Evolutionary conservation across 768 basidiomycete species (phyloP), one percentile per base, ranked within the genome.

Genomic region (Naganishia friedmannii): DNA sequence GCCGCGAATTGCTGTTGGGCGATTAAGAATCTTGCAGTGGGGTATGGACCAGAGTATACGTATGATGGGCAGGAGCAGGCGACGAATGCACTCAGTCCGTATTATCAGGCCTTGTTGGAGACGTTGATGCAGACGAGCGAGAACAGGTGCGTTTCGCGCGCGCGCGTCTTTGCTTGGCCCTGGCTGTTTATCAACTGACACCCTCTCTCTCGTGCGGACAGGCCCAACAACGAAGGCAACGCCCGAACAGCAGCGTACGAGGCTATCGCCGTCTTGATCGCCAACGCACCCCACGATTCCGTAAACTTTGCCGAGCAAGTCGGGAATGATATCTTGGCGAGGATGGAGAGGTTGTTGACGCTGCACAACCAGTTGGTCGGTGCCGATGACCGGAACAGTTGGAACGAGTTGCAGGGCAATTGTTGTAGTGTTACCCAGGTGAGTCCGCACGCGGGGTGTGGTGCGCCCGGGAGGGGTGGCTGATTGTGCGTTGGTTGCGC

Each of bases 351-450:
- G 51, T 84, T 99, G 21, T 80, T 98, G 45, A 83, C 82, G 63
- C 87, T 97, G 83, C 75, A 94, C 88, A 92, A 90, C 80, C 94
- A 98, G 83, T 90, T 98, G 69, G 84, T 99, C 46, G 96, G 96
- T 53, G 85, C 88, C 21, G 96, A 99, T 81, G 96, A 99, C 78
- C 88, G 92, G 72, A 94, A 93, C 82, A 99, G 96, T 83, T 96
- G 95, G 93, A 96, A 96, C 77, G 95, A 99, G 79, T 85, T 99
- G 29, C 94, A 96, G 80, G 89, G 92, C 82, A 96, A 95, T 83
- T 86, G 97, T 75, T 96, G 93, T 80, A 88, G 89, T 73, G 90
- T 96, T 56, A 85, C 91, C 66, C 90, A 92, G 67, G 92, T 92
- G 77, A 78, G 90, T 83, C 13, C 7, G n/a, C 4, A 6, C 9